Base-by-base conservation (phyloP, 1,284 basidiomycete species). In the Apiotrichum gamsii region DNA sequence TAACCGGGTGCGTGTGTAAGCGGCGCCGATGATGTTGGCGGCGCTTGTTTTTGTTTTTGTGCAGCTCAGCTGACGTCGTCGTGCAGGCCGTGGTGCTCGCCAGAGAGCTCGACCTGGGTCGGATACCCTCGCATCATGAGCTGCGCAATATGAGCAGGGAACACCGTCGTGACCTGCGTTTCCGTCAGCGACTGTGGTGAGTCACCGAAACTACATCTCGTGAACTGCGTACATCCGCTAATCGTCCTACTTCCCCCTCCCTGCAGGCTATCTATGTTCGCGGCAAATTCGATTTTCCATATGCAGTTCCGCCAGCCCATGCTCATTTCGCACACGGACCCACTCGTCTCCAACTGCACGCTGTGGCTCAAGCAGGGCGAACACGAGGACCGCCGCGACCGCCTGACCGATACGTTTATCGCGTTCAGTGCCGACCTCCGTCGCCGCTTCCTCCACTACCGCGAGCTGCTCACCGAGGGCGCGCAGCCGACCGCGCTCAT, bases 301-400 rank as follows among this genome's bases (percentile, higher is more conserved):
- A 63, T 67, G 61, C 64, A 67, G 51, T 67, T 67, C 51, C 54
- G 58, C 13, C 61, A 61, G 47, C 61, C 62, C 9, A 59, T 67
- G 59, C 54, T 64, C 11, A 64, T 67, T 25, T 44, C 54, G 6
- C 57, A 59, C 20, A 57, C 54, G 5, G 64, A 67, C 36, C 59
- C 58, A 2, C 45, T 67, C n/a, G 47, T 67, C 8, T 51, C 58
- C 9, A 57, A 56, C 1, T 39, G 43, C 46, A 45, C 40, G 8
- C 48, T 54, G 21, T 61, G 57, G 59, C 54, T 61, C 24, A 57
- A 61, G 46, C 49, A 56, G 21, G 25, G 25, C 25, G 25, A 28
- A 6, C 25, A 28, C 25, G 25, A 28, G 6, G 47, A 52, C 8
- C 44, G 43, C 8, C 56, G 59, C 4, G 59, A 63, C 31, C 50